Conservation (phyloP, 441 rosid genomes). For the Flueggea neowawraea region DNA sequence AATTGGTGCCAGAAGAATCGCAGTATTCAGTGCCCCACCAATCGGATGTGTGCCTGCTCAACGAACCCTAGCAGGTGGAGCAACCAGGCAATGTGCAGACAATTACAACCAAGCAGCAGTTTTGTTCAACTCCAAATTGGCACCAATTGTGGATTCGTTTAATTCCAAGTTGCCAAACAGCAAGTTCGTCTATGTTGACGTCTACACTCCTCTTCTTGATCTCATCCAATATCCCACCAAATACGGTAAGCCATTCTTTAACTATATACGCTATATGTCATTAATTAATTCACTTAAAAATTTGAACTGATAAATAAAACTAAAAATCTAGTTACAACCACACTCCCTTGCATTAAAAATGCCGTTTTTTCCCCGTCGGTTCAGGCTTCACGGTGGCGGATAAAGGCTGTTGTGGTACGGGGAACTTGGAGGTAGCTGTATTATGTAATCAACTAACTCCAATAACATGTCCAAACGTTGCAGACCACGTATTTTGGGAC, state of each 20-base stretch:
- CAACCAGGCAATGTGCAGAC: slow-evolving; percentile 42
- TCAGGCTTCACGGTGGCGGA: neutral
- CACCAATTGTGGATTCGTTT: slow-evolving; percentile 32
- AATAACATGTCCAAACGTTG: slow-evolving; percentile 26
- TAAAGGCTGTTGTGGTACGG: slow-evolving; percentile 55
- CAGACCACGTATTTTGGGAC: slow-evolving; percentile 48
- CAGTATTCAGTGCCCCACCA: slow-evolving; percentile 60
- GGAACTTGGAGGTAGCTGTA: slow-evolving; percentile 32
- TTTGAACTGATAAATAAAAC: too few relatives aligned
- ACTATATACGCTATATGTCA: too few relatives aligned
- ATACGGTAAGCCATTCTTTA: slow-evolving; percentile 33
- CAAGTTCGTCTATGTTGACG: slow-evolving; percentile 44
- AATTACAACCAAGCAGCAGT: slow-evolving; percentile 41
- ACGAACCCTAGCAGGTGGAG: slow-evolving; percentile 65
- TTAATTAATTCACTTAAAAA: too few relatives aligned
- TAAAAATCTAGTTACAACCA: too few relatives aligned
- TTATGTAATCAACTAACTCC: slow-evolving; percentile 29
- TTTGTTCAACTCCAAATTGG: slow-evolving; percentile 57
- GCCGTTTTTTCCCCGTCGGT: too few relatives aligned
- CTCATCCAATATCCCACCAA: slow-evolving; percentile 41
- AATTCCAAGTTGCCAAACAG: slow-evolving; percentile 20
- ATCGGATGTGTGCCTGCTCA: slow-evolving; percentile 75
- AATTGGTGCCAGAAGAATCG: slow-evolving; percentile 68
- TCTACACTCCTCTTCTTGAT: slow-evolving; percentile 49
- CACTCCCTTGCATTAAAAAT: too few relatives aligned